Evolutionary conservation across 768 basidiomycete species (phyloP).

Genomic region (Suillus paluster): DNA sequence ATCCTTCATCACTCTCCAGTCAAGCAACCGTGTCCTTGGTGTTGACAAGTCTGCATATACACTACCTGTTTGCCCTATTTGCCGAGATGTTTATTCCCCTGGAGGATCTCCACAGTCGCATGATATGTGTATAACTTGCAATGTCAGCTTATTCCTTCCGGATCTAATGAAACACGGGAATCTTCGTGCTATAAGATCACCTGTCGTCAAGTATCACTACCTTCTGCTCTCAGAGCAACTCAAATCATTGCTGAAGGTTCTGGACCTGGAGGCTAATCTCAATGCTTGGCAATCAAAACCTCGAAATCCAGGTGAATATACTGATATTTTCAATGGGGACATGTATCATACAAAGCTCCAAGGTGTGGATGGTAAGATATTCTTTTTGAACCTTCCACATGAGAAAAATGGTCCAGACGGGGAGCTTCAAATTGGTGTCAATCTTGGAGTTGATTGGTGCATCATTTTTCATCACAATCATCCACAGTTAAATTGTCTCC

Average conservation of each 20-base stretch:
- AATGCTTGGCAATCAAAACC: conserved; percentile 17
- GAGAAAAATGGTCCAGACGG: conserved; percentile 18
- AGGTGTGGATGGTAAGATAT: conserved; percentile 27
- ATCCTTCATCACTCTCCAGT: conserved; percentile 23
- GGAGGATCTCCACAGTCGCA: conserved; percentile 1
- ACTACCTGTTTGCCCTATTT: conserved; percentile 28
- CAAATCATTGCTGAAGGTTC: conserved; percentile 17
- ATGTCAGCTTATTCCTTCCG: not conserved
- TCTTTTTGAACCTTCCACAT: conserved; percentile 28
- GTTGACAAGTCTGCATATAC: conserved; percentile 22
- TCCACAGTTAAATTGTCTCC: too few species aligned
- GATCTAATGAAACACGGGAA: conserved; percentile 11
- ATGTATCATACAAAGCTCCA: conserved; percentile 23
- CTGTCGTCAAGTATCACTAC: conserved; percentile 10
- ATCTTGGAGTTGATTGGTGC: conserved; percentile 39
- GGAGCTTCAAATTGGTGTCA: conserved; percentile 34
- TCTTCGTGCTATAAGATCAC: not conserved
- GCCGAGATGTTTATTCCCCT: conserved; percentile 24
- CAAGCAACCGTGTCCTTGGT: conserved; percentile 19
- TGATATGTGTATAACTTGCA: conserved; percentile 3
- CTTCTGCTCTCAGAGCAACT: conserved; percentile 9
- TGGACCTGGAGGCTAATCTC: conserved; percentile 30
- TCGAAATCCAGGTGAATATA: conserved; percentile 15
- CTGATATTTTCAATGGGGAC: conserved; percentile 33
- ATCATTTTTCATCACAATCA: too few species aligned